Evolutionary conservation across 164 flowering plant species (phyloP), one percentile per base, ranked within the genome.

Genomic region (Liquidambar formosana): DNA sequence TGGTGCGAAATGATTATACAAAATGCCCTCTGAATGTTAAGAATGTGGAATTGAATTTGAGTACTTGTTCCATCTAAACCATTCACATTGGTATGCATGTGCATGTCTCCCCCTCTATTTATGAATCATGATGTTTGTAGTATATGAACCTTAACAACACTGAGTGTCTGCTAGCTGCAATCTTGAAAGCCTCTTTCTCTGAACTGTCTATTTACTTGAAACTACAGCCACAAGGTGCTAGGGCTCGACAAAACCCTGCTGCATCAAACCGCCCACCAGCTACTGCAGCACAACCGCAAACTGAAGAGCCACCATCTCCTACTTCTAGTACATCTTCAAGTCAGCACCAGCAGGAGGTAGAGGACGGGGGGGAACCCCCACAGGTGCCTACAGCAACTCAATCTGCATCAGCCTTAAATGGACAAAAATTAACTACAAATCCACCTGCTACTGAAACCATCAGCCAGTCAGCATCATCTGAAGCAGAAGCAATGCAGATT

Each of bases 261-360:
- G 45, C 78, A 51, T 25, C 83, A 56, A 79, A 72, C 61, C 83
- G 75, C 22, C 79, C 70, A 53, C 62, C 85, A 46, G 26, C 87
- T 28, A 47, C 79, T 16, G 49, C 74, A 58, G 41, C 80, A 44
- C 73, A 52, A 48, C 69, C 75, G 14, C 73, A 79, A 19, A 21
- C 53, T 47, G 79, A 76, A 60, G 81, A 82, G 68, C 84, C 88
- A 26, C 70, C 82, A 25, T 80, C 88, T 59, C 87, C 85, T 27
- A 64, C 85, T 63, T 74, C 84, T 49, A 80, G 81, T 67, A 54
- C 80, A 73, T 76, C 86, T 27, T 81, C 93, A 28, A 69, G 83
- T 54, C 77, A 71, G 77, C 69, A 73, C 61, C 82, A 61, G 33
- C 67, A 69, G 38, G 88, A 78, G 48, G 46, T 73, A 63, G 68